Base-by-base conservation (phyloP, 2,329 filamentous ascomycete species). In the Colletotrichum orbiculare region DNA sequence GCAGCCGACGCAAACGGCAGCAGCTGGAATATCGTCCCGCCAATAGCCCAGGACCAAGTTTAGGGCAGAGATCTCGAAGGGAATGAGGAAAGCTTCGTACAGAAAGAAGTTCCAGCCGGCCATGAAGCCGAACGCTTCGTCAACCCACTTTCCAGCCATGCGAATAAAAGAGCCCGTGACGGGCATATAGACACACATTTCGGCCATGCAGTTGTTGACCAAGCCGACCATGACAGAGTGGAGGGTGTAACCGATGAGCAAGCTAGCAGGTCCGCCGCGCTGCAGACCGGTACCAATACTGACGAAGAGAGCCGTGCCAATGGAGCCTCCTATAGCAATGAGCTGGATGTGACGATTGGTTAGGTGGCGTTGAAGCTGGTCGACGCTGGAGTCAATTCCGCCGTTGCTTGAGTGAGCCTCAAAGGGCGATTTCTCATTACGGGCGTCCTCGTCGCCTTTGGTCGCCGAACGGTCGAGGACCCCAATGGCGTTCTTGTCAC, bases 151-250 rank as follows among this genome's bases (percentile, higher is more conserved):
- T 35, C 87, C 87, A 5, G 87, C 87, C 71, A 90, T 81, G 65
- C 88, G 86, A 68, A 91, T 84, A 72, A 89, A 90, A 2, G 85
- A 85, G 67, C 88, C 87, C 46, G 82, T 83, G 50, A 91, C 82
- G 33, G 89, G 88, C 81, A 88, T 87, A 67, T 84, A 85, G 42
- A 82, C 81, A 37, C 80, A 83, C 88, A 91, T 90, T 73, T 91
- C 88, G 8, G 88, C 88, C 64, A 89, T 80, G 67, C 82, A 83
- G 72, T 89, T 90, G 81, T 89, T 90, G 72, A 90, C 85, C 50
- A 88, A 77, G 33, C 79, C 87, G 64, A 90, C 80, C 58, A 89
- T 71, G 70, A 78, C 73, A 42, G 79, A 80, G 73, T 90, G 89
- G 47, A 87, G 67, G 39, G 80, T 78, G 72, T 86, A 91, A 42